Evolutionary conservation across 352 stramenopile species (phyloP).

Genomic region (Globisporangium spiculum): DNA sequence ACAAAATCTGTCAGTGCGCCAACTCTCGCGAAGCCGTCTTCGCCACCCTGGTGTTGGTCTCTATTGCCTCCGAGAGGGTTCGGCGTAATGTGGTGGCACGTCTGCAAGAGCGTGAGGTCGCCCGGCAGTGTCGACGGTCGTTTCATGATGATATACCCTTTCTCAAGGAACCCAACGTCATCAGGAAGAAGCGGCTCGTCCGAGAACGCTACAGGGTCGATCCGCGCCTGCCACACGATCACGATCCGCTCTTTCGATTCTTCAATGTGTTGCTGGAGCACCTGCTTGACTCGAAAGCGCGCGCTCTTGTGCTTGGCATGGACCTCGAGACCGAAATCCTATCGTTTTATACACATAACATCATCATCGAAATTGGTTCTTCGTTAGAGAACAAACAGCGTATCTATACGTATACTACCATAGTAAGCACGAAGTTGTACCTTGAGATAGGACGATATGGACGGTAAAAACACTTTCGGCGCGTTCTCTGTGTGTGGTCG

Average conservation of each 20-base stretch:
- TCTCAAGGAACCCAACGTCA: conserved; percentile 33
- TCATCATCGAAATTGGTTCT: neutral
- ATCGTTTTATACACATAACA: neutral
- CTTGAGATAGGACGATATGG: conserved; percentile 17
- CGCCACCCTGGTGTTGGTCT: neutral
- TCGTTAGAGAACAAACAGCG: neutral
- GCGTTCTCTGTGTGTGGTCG: conserved; percentile 32
- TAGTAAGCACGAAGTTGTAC: neutral
- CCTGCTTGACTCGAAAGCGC: conserved; percentile 43
- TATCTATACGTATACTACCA: neutral
- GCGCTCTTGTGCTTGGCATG: conserved; percentile 29
- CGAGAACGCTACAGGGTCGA: conserved; percentile 47
- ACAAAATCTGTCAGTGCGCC: conserved; percentile 27
- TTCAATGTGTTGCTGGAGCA: conserved; percentile 28
- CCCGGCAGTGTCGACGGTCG: conserved; percentile 8
- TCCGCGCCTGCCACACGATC: conserved; percentile 36
- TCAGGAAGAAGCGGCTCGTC: conserved; percentile 30
- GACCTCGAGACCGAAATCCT: conserved; percentile 35
- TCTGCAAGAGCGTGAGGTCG: conserved; percentile 19
- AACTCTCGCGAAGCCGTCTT: conserved; percentile 6
- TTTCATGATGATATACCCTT: conserved; percentile 39
- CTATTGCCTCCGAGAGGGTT: neutral
- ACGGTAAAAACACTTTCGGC: conserved; percentile 17
- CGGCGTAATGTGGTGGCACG: conserved; percentile 23
- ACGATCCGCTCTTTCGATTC: conserved; percentile 30